A percentile compares a stretch with the other conserved stretches of the same genome.
phyloP scores from a whole-genome alignment of 306 rosid species.

The Malus sieversii region DNA sequence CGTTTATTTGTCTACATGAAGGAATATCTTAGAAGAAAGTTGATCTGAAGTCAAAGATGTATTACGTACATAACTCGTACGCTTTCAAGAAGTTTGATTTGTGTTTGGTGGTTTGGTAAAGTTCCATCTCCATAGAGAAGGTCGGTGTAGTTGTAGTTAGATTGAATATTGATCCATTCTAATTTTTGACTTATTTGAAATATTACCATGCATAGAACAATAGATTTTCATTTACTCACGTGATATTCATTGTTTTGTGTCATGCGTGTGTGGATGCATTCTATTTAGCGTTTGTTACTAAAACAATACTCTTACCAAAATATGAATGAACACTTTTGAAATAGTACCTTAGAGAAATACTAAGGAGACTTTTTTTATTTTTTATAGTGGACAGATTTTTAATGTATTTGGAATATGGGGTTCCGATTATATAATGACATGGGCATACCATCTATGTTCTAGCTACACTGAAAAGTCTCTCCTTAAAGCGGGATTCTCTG shows the following conservation, averaged over 20 bases:
- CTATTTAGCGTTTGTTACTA: no score
- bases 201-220: not conserved
- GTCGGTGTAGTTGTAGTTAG: not conserved
- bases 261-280: not conserved
- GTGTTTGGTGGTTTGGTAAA: conserved; percentile 3
- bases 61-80: not conserved
- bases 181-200: not conserved
- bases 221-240: not conserved
- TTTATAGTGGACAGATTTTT: no score
- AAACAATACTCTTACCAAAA: not conserved
- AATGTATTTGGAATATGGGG: no score
- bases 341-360: no score
- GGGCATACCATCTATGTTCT: no score
- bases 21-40: not conserved
- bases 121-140: not conserved
- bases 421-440: no score
- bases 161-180: not conserved
- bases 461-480: no score
- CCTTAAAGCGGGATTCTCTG: no score
- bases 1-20: not conserved
- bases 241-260: not conserved
- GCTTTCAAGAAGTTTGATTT: not conserved
- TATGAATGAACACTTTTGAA: not conserved
- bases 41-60: not conserved
- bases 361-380: no score